Conservation (phyloP, 129 eudicot genomes). For the Kitagawia praeruptora region DNA sequence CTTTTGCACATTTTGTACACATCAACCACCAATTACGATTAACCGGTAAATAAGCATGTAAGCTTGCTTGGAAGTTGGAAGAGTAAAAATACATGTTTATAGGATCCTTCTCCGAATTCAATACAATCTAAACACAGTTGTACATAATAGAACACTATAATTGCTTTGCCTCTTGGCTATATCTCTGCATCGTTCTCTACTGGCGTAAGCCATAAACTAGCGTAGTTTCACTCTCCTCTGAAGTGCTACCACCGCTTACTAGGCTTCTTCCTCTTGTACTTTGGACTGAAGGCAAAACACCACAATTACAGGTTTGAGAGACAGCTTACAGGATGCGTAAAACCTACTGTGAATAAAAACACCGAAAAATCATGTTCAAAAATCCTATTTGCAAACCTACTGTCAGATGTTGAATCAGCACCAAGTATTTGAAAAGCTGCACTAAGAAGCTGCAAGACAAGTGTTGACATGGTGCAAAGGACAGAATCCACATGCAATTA, state of each 20-base stretch:
- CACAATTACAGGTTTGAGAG: neutral
- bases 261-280: constrained; percentile 49
- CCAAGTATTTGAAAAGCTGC: neutral
- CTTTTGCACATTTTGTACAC: no score
- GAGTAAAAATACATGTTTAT: constrained; percentile 12
- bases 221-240: constrained; percentile 32
- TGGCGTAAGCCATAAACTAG: neutral
- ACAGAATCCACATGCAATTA: neutral
- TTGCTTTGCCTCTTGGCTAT: neutral
- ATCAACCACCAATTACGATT: neutral
- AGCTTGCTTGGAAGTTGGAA: neutral
- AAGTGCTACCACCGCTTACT: constrained; percentile 38
- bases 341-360: neutral
- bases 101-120: constrained; percentile 3
- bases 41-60: neutral
- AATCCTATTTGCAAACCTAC: constrained; percentile 37
- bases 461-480: neutral
- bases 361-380: neutral
- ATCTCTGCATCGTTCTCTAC: constrained; percentile 7
- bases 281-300: constrained; percentile 20
- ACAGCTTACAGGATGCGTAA: neutral
- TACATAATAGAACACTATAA: neutral
- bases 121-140: neutral
- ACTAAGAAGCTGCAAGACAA: neutral
- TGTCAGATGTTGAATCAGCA: constrained; percentile 46